Base-by-base conservation (phyloP, 2,329 filamentous ascomycete genomes). In the Emergomyces orientalis region DNA sequence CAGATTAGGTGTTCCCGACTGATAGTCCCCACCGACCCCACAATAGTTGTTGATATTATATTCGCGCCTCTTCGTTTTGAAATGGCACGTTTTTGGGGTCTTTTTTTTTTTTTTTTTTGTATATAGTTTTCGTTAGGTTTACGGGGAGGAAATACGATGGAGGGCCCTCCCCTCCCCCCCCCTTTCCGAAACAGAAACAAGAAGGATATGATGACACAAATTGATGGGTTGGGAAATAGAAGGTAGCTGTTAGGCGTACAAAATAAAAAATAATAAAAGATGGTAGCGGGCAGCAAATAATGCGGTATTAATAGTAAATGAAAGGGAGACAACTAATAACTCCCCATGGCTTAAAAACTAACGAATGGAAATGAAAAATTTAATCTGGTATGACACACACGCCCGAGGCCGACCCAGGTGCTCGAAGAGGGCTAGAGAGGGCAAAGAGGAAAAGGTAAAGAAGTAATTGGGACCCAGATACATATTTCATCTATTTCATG, bases 401-500 rank as follows among this genome's bases (percentile, higher is more conserved):
- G n/a, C 8, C 32, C 7, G 25, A 57, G n/a, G 32, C 17, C 9
- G 19, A 41, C 41, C 54, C n/a, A 25, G 34, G n/a, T 22, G 34
- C 19, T 57, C 32, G n/a, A 57, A 57, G n/a, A 2, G n/a, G 19
- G 13, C 19, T 13, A 34, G 13, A 32, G 11, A 2, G 8, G n/a
- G 30, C 4, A 2, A 37, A 17, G 27, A 37, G 7, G n/a, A n/a
- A 17, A 9, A 1, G 13, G 19, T 27, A 30, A 22, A 57, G 11
- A 17, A 27, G n/a, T 19, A 27, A 14, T 56, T 56, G 22, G 2
- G 54, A n/a, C 19, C 30, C 54, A 57, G n/a, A 57, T 56, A 37
- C 34, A 17, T 56, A 56, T 32, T 56, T 56, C 54, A 56, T 56
- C 54, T 56, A 56, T 56, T 57, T 57, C 54, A 57, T 57, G 13